These are phyloP conservation scores for Sclerotiophoma versabilis DNA, from an alignment of 2,329 filamentous ascomycete species.

Conservation along the genomic window DNA sequence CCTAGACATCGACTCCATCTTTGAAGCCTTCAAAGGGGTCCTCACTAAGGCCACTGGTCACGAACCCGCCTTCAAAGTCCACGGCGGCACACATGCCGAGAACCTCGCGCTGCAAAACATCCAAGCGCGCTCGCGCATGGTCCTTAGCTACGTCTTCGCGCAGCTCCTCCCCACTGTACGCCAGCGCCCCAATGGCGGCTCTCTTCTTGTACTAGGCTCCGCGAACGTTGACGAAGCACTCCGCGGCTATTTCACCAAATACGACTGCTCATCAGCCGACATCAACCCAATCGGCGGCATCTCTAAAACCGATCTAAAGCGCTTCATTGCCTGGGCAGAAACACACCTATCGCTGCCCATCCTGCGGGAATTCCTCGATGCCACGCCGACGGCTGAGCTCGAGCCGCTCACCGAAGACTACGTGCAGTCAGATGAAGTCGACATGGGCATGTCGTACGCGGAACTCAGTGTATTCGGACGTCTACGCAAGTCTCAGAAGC, in stretches of 20 bases:
- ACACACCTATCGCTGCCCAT: slow-evolving; percentile 67
- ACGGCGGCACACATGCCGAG: slow-evolving; percentile 68
- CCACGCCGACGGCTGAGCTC: slow-evolving; percentile 57
- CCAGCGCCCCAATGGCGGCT: slow-evolving; percentile 62
- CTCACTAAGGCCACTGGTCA: slow-evolving; percentile 67
- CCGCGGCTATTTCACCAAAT: slow-evolving; percentile 71
- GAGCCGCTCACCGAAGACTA: slow-evolving; percentile 71
- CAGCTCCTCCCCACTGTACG: slow-evolving; percentile 68
- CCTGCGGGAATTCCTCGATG: slow-evolving; percentile 67
- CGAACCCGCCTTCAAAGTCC: slow-evolving; percentile 66
- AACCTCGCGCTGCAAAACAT: slow-evolving; percentile 73
- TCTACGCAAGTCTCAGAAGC: slow-evolving; percentile 59
- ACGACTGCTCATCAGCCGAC: slow-evolving; percentile 63
- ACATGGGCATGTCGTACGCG: slow-evolving; percentile 59
- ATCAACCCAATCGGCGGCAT: slow-evolving; percentile 67
- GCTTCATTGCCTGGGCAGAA: slow-evolving; percentile 69
- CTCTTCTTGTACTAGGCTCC: slow-evolving; percentile 70
- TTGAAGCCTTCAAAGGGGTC: slow-evolving; percentile 66
- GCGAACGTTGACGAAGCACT: slow-evolving; percentile 65
- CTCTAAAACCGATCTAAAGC: slow-evolving; percentile 72
- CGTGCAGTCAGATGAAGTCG: slow-evolving; percentile 64
- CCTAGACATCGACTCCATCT: slow-evolving; percentile 74
- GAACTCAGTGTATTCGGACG: slow-evolving; percentile 62
- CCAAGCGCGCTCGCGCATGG: slow-evolving; percentile 70
- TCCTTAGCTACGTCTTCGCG: slow-evolving; percentile 69